A percentile compares a stretch with the other conserved stretches of the same genome.
These are phyloP conservation scores for Alternaria longipes DNA, from an alignment of 2,329 filamentous ascomycete species.

Conservation along the genomic window DNA sequence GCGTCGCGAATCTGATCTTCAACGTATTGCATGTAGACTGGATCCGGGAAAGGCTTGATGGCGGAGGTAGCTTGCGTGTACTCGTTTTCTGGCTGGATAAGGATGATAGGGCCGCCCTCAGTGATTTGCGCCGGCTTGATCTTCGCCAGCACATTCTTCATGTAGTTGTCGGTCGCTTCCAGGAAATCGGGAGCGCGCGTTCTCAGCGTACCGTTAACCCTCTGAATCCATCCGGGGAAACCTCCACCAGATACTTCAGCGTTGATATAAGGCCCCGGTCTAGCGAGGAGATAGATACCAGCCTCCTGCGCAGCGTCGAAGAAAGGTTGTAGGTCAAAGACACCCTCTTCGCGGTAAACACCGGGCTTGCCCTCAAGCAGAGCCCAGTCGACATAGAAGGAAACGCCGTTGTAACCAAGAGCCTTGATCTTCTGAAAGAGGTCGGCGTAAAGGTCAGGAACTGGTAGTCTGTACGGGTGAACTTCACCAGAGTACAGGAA, in stretches of 20 bases:
- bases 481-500: conserved; percentile 79
- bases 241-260: conserved; percentile 80
- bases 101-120: conserved; percentile 80
- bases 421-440: conserved; percentile 85
- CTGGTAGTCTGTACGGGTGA: conserved; percentile 73
- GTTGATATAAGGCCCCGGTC: conserved; percentile 78
- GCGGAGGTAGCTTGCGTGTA: conserved; percentile 65
- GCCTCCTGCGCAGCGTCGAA: conserved; percentile 77
- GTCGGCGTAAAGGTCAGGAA: conserved; percentile 72
- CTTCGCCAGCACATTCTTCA: conserved; percentile 67
- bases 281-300: conserved; percentile 78
- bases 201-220: conserved; percentile 70
- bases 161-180: conserved; percentile 73
- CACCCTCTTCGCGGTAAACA: conserved; percentile 73
- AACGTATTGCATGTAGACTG: conserved; percentile 74
- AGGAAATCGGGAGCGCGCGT: conserved; percentile 70
- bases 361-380: conserved; percentile 77
- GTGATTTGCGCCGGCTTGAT: conserved; percentile 83
- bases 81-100: conserved; percentile 85
- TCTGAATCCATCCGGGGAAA: conserved; percentile 81
- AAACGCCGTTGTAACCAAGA: conserved; percentile 80
- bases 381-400: conserved; percentile 83
- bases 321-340: conserved; percentile 77
- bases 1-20: conserved; percentile 72
- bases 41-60: conserved; percentile 68